Evolutionary conservation across 2,329 filamentous ascomycete species (phyloP).

Genomic region (Stagonosporopsis rhizophila): DNA sequence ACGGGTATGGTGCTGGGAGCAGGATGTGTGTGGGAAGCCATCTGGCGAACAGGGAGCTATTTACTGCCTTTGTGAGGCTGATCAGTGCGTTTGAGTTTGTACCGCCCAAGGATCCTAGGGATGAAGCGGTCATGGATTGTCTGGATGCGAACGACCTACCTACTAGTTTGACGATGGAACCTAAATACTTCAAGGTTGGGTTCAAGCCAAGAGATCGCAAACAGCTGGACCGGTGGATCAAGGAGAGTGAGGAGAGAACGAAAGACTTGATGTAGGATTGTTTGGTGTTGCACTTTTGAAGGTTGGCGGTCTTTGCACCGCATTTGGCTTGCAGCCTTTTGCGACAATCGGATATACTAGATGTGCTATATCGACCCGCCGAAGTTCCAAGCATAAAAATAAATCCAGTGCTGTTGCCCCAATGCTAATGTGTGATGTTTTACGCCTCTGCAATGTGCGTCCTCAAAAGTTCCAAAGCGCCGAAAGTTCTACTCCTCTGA

Average conservation of each 20-base stretch:
- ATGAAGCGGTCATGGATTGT: conserved; percentile 54
- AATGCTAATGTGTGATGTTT: background rate
- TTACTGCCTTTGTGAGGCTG: conserved; percentile 57
- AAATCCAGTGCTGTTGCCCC: background rate
- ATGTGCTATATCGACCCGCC: background rate
- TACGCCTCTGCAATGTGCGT: background rate
- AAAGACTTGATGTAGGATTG: conserved; percentile 44
- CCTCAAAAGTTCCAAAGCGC: background rate
- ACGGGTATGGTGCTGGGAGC: conserved; percentile 57
- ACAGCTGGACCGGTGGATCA: conserved; percentile 55
- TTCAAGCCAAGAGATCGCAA: conserved; percentile 53
- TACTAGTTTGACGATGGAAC: conserved; percentile 58
- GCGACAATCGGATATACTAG: background rate
- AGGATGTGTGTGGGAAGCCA: conserved; percentile 58
- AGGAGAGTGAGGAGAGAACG: conserved; percentile 56
- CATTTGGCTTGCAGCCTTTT: background rate
- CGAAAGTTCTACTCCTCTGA: conserved; percentile 1
- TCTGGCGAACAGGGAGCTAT: conserved; percentile 51
- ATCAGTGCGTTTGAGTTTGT: conserved; percentile 57
- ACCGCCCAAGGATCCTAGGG: conserved; percentile 49
- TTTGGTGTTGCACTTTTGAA: too few species aligned
- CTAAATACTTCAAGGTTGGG: conserved; percentile 59
- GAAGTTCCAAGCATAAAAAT: background rate
- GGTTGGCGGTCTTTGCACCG: background rate
- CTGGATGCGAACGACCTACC: conserved; percentile 56